Conservation (phyloP, 345 rosid genomes). For the Lepidium didymum region DNA sequence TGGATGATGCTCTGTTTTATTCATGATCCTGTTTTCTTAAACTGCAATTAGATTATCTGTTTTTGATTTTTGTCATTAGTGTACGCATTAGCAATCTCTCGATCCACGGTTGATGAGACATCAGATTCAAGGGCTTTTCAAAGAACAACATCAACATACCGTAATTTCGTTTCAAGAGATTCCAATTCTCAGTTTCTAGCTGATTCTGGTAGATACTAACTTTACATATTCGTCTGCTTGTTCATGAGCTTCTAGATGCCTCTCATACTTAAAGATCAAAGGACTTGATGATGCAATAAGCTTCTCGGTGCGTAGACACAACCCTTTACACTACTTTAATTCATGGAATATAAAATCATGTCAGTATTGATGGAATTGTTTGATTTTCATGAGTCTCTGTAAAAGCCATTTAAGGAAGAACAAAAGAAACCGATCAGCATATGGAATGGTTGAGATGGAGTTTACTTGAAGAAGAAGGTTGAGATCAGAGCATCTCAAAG, state of each 20-base stretch:
- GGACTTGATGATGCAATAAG: constrained; percentile 73
- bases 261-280: constrained; percentile 73
- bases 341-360: not conserved
- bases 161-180: constrained; percentile 54
- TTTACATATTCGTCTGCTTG: constrained; percentile 90
- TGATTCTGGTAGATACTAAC: constrained; percentile 86
- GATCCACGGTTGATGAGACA: constrained; percentile 71
- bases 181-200: constrained; percentile 63
- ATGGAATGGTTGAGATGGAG: too few species aligned
- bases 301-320: constrained; percentile 53
- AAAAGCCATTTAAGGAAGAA: too few species aligned
- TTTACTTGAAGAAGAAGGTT: too few species aligned
- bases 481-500: too few species aligned
- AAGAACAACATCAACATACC: constrained; percentile 79
- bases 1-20: too few species aligned
- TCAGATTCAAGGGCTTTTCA: constrained; percentile 66
- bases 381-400: not conserved
- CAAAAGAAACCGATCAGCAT: too few species aligned
- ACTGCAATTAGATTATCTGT: not conserved
- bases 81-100: constrained; percentile 49
- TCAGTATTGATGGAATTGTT: not conserved
- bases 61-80: constrained; percentile 15
- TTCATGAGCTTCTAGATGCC: constrained; percentile 92
- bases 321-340: not conserved
- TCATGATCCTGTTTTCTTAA: not conserved